Base-by-base conservation (phyloP, 139 green algal species). In the Nannochloris sp. region DNA sequence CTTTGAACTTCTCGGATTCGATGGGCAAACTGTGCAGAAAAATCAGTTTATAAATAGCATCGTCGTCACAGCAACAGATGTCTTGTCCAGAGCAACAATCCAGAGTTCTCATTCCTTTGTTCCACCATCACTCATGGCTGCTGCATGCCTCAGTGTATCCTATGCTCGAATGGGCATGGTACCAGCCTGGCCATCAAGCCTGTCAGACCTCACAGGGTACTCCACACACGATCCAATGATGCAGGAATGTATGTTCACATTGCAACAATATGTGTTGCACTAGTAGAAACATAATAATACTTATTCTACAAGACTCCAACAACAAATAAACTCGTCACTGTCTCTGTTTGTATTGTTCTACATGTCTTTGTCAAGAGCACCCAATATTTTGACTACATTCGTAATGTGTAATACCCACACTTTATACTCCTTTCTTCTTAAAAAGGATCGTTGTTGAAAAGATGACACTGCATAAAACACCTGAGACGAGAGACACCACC, bases 1-100 rank as follows among this genome's bases (percentile, higher is more conserved):
- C 70, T 62, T 91, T 50, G 84, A 92, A 70, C 71, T 86, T 34
- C 72, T 93, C 61, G 86, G 86, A 15, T 69, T 58, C 57, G 54
- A 18, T 48, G 25, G 53, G 23, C 16, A 44, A 27, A 31, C n/a
- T 27, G 18, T 40, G 6, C 21, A 62, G 34, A 67, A 61, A 61
- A 66, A 37, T 40, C 37, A 66, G 31, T 58, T 68, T 23, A 21
- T 46, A 15, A 31, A 68, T 5, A 40, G 62, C 1, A 68, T 68
- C 48, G 57, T 59, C 36, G 31, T 72, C 29, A 34, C 57, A 6
- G 65, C 64, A 2, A 31, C 60, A 40, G 34, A 65, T 43, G 23
- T 73, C 15, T 48, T 51, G 8, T 44, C 43, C 34, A 69, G 61
- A 58, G 64, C 64, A 14, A 59, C 60, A 14, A 49, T 73, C 27